These are phyloP conservation scores for Halenospora varia DNA, from an alignment of 495 filamentous ascomycete genomes.

Conservation along the genomic window DNA sequence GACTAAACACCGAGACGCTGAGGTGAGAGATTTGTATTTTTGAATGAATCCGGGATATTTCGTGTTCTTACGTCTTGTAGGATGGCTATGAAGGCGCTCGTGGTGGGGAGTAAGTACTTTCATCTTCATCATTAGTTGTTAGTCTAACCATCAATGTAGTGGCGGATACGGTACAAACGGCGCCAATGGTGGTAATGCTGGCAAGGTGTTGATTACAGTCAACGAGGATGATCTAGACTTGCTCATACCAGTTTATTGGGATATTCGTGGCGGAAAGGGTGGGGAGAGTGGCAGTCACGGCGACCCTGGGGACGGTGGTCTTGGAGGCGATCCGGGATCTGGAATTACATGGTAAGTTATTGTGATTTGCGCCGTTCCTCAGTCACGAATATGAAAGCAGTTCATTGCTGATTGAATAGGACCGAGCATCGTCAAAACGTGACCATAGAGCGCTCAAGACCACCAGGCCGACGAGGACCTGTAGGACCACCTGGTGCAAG, in stretches of 20 bases:
- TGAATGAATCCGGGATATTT: not conserved
- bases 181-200: slow-evolving; percentile 30
- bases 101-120: slow-evolving; percentile 28
- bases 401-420: slow-evolving; percentile 11
- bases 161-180: slow-evolving; percentile 26
- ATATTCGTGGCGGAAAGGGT: slow-evolving; percentile 20
- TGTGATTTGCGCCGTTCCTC: slow-evolving; percentile 7
- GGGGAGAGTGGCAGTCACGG: slow-evolving; percentile 27
- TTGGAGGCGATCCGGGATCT: slow-evolving; percentile 26
- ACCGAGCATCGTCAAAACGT: slow-evolving; percentile 14
- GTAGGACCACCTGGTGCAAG: slow-evolving; percentile 24
- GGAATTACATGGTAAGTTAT: slow-evolving; percentile 19
- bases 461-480: slow-evolving; percentile 17
- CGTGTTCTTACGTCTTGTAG: no score
- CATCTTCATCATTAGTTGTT: not conserved
- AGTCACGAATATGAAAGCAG: no score
- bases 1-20: slow-evolving; percentile 26
- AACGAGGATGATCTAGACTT: slow-evolving; percentile 28
- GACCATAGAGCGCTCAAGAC: not conserved
- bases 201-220: slow-evolving; percentile 27
- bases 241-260: slow-evolving; percentile 20
- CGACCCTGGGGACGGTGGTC: slow-evolving; percentile 29
- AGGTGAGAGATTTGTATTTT: slow-evolving; percentile 2
- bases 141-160: slow-evolving; percentile 7
- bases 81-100: slow-evolving; percentile 25